phyloP scores from a whole-genome alignment of 306 rosid species.

The Begonia masoniana region DNA sequence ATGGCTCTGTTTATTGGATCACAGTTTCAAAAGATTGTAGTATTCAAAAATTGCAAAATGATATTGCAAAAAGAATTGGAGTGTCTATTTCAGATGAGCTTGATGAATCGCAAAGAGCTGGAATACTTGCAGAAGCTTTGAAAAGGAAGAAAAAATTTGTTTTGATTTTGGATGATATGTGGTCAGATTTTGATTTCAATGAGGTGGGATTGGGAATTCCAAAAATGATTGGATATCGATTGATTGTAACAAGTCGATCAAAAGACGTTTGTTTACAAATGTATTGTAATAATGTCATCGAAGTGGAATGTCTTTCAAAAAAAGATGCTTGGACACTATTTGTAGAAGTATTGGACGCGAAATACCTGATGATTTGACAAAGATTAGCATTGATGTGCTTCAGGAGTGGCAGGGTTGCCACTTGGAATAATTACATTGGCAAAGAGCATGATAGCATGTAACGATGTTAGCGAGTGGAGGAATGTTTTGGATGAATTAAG shows the following conservation, averaged over 20 bases:
- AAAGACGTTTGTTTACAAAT: constrained; percentile 8
- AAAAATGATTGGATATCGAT: constrained; percentile 1
- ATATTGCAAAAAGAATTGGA: background rate
- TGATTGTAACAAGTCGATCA: constrained; percentile 20
- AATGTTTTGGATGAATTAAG: too few species aligned
- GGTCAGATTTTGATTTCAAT: constrained; percentile 11
- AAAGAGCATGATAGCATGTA: background rate
- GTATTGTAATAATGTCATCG: constrained; percentile 1
- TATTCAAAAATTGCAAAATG: background rate
- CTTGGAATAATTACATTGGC: constrained; percentile 1
- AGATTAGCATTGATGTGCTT: background rate
- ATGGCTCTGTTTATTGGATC: too few species aligned
- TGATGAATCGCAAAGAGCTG: background rate
- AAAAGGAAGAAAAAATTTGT: constrained; percentile 9
- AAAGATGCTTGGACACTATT: constrained; percentile 11
- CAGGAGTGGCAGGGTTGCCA: background rate
- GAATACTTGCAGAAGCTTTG: background rate
- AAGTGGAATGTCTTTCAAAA: background rate
- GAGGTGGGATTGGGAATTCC: constrained; percentile 11
- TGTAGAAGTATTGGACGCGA: background rate
- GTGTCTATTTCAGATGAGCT: background rate
- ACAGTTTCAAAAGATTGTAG: constrained; percentile 12
- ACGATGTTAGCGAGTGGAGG: too few species aligned
- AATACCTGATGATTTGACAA: background rate
- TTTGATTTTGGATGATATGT: constrained; percentile 22